Conservation (phyloP, 257 asterid species). For the Solanum piurae region DNA sequence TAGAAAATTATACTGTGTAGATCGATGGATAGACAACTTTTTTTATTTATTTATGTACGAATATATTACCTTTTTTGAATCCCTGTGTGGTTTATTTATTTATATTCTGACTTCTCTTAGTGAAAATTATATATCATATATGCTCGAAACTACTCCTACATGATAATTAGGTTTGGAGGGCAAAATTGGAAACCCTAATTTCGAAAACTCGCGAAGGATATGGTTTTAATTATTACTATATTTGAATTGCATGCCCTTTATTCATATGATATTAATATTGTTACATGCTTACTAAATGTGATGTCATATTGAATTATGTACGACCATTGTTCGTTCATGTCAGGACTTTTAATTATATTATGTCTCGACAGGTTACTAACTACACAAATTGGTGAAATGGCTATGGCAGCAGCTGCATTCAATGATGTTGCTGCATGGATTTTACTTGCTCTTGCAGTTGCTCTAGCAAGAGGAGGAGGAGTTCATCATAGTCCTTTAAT, state of each 20-base stretch:
- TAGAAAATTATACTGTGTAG: background rate
- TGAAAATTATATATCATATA: background rate
- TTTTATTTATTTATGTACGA: background rate
- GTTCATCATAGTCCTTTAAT: slow-evolving; percentile 24
- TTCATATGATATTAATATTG: background rate
- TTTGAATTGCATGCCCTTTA: background rate
- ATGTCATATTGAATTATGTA: background rate
- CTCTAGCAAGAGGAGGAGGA: slow-evolving; percentile 34
- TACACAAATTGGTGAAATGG: slow-evolving; percentile 44
- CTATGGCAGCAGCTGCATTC: slow-evolving; percentile 65
- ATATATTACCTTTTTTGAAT: background rate
- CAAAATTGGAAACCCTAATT: background rate
- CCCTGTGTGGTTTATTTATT: background rate
- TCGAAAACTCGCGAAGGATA: background rate
- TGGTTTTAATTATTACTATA: background rate
- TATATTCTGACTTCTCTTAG: background rate
- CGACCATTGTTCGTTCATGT: background rate
- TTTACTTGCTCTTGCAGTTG: slow-evolving; percentile 51
- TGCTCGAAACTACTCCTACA: background rate
- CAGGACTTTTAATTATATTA: background rate
- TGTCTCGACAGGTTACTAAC: slow-evolving; percentile 29
- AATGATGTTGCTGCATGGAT: slow-evolving; percentile 70
- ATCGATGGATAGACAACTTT: background rate
- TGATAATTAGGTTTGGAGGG: background rate
- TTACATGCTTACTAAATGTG: background rate